Conservation (phyloP, 2,329 filamentous ascomycete species). For the Remersonia thermophila region DNA sequence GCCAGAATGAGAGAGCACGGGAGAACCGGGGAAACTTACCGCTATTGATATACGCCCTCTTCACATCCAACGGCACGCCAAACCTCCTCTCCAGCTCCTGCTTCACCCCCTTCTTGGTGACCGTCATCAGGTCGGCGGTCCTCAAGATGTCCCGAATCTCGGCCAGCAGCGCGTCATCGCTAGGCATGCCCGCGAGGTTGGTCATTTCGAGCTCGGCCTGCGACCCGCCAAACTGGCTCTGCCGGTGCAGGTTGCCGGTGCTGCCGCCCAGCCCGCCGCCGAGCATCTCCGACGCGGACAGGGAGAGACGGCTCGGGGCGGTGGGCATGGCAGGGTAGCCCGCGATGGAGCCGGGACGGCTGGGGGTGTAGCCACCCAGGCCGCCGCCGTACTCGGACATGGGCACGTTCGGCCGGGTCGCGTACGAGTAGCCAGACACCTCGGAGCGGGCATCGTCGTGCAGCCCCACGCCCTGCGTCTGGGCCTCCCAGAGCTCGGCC, state of each 20-base stretch:
- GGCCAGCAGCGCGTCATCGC: slow-evolving; percentile 76
- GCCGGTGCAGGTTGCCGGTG: slow-evolving; percentile 32
- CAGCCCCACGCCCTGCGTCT: slow-evolving; percentile 43
- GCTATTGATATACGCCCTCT: slow-evolving; percentile 87
- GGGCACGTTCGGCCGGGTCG: slow-evolving; percentile 56
- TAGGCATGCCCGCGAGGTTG: slow-evolving; percentile 64
- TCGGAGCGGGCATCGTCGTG: slow-evolving; percentile 74
- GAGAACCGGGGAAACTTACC: slow-evolving; percentile 45
- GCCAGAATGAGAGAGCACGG: background rate
- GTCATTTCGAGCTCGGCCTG: slow-evolving; percentile 64
- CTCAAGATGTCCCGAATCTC: slow-evolving; percentile 91
- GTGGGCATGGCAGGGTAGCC: slow-evolving; percentile 36
- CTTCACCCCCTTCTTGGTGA: slow-evolving; percentile 98
- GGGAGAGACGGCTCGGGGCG: slow-evolving; percentile 54
- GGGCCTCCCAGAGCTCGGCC: slow-evolving; percentile 90
- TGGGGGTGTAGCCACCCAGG: slow-evolving; percentile 28
- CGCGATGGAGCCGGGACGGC: slow-evolving; percentile 43
- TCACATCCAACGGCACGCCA: slow-evolving; percentile 71
- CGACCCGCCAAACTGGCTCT: slow-evolving; percentile 30
- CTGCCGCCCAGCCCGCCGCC: slow-evolving; percentile 8
- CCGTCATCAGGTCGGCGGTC: slow-evolving; percentile 89
- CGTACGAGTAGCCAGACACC: slow-evolving; percentile 87
- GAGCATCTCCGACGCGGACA: slow-evolving; percentile 58
- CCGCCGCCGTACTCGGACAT: slow-evolving; percentile 55
- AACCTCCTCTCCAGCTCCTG: slow-evolving; percentile 83